Evolutionary conservation across 2,329 filamentous ascomycete genomes (phyloP).

Genomic region (Pestalotiopsis sp.): DNA sequence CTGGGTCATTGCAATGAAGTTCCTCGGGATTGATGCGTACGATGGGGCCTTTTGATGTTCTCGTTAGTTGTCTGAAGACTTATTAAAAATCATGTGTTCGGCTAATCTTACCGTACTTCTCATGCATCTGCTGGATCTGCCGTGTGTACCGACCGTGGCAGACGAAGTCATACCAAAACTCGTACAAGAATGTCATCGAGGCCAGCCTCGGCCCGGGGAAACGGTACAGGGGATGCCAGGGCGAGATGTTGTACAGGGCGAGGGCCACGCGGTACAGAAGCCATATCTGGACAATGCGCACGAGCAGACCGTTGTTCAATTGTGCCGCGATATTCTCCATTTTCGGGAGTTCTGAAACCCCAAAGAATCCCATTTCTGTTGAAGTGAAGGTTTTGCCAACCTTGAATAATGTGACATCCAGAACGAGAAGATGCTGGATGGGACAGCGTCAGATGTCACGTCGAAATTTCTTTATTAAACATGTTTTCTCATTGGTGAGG

Average conservation of each 20-base stretch:
- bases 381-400: not conserved
- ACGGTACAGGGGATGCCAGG: constrained; percentile 21
- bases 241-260: constrained; percentile 24
- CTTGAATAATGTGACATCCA: not conserved
- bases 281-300: constrained; percentile 15
- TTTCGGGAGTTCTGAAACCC: not conserved
- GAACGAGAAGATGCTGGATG: not conserved
- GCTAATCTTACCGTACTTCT: constrained; percentile 21
- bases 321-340: not conserved
- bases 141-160: constrained; percentile 19
- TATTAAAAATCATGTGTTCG: not conserved
- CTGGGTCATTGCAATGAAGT: constrained; percentile 21
- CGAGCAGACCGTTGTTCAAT: not conserved
- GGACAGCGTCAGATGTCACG: not conserved
- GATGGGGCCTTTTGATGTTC: constrained; percentile 12
- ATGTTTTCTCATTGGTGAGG: not conserved
- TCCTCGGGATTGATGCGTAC: constrained; percentile 25
- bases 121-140: constrained; percentile 24
- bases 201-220: constrained; percentile 26
- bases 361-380: not conserved
- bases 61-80: no score
- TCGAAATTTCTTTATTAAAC: not conserved
- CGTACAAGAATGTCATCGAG: constrained; percentile 21
- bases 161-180: constrained; percentile 24
- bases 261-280: constrained; percentile 15